These are phyloP conservation scores for Chaetomiaceae sp. DNA, from an alignment of 2,329 filamentous ascomycete species.

Conservation along the genomic window DNA sequence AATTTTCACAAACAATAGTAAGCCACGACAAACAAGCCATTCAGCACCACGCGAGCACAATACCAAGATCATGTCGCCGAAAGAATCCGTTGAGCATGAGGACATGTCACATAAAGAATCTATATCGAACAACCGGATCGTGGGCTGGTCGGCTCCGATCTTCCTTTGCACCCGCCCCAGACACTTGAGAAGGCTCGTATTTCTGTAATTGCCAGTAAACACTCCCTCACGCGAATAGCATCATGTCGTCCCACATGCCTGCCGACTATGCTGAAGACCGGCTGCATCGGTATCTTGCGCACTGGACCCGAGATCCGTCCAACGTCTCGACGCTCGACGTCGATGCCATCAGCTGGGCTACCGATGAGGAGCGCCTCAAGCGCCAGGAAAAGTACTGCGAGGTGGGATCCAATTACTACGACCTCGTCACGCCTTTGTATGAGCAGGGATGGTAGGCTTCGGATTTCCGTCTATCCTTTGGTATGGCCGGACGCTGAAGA, in stretches of 20 bases:
- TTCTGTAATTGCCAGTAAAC: too few relatives aligned
- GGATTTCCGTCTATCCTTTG: too few relatives aligned
- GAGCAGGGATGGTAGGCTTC: constrained; percentile 57
- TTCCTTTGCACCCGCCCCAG: too few relatives aligned
- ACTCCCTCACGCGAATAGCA: too few relatives aligned
- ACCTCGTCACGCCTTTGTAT: constrained; percentile 68
- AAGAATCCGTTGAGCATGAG: neutral
- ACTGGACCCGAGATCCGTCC: constrained; percentile 13
- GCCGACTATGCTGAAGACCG: constrained; percentile 4
- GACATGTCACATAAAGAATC: neutral
- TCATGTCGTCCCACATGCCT: constrained; percentile 10
- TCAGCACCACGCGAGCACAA: neutral
- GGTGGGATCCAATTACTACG: constrained; percentile 53
- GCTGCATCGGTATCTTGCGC: constrained; percentile 13
- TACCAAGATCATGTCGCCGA: neutral
- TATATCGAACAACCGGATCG: too few relatives aligned
- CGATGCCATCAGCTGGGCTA: constrained; percentile 14
- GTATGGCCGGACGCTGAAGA: neutral
- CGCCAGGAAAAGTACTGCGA: constrained; percentile 15
- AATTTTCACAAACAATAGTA: constrained; percentile 6
- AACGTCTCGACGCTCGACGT: constrained; percentile 10
- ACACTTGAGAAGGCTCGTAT: too few relatives aligned
- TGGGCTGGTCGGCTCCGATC: too few relatives aligned
- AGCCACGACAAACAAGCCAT: neutral
- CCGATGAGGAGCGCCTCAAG: constrained; percentile 15